A percentile compares a stretch with the other conserved stretches of the same genome.
Evolutionary conservation across 2,329 filamentous ascomycete genomes (phyloP).

Genomic region (Aspergillus tamarii): DNA sequence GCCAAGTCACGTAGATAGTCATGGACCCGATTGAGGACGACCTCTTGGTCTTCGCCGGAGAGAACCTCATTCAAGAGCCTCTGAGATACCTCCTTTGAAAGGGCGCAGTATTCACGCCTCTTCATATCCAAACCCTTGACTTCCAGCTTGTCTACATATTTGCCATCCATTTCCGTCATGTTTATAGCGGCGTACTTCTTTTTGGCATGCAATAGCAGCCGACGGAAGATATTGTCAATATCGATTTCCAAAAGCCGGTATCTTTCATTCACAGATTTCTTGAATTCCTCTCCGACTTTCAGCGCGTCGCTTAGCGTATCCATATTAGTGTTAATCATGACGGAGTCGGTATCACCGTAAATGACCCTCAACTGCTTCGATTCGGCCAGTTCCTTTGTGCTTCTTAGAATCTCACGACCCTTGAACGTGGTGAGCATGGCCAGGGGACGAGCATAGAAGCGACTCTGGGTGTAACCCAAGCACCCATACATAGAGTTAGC

Average conservation of each 20-base stretch:
- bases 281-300: conserved; percentile 92
- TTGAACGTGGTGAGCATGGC: conserved; percentile 97
- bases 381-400: conserved; percentile 94
- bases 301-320: conserved; percentile 89
- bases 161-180: conserved; percentile 84
- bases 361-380: conserved; percentile 90
- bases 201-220: conserved; percentile 92
- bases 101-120: conserved; percentile 90
- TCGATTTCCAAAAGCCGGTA: conserved; percentile 95
- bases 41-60: conserved; percentile 88
- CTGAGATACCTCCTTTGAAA: conserved; percentile 93
- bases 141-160: conserved; percentile 91
- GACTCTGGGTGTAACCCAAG: conserved; percentile 92
- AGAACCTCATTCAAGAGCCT: conserved; percentile 91
- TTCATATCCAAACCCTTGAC: conserved; percentile 99
- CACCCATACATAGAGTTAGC: conserved; percentile 99
- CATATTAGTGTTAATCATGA: conserved; percentile 99
- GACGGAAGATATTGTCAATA: conserved; percentile 95
- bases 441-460: conserved; percentile 93
- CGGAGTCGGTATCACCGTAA: conserved; percentile 97
- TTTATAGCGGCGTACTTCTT: conserved; percentile 99
- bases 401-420: conserved; percentile 93
- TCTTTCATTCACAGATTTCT: conserved; percentile 88
- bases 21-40: conserved; percentile 86
- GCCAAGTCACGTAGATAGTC: conserved; percentile 88